Evolutionary conservation across 106 monocot genomes (phyloP).

Genomic region (Cymbidium sinense): DNA sequence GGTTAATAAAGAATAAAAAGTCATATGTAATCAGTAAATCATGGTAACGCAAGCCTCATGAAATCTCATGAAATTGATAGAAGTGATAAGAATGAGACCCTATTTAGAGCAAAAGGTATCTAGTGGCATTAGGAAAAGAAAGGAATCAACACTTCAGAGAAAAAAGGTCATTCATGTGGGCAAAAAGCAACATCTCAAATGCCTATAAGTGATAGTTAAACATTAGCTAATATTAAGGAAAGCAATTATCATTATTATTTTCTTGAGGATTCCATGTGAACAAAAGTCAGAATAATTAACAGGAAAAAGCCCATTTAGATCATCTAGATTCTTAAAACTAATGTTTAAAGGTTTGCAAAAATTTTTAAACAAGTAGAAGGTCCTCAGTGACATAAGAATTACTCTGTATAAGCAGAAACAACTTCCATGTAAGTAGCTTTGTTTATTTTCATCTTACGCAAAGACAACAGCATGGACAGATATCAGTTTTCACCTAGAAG

Average conservation of each 20-base stretch:
- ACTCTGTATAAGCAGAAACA: neutral
- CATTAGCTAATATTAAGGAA: no score
- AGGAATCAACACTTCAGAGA: neutral
- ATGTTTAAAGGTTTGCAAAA: neutral
- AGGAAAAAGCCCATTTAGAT: neutral
- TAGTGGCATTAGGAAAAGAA: neutral
- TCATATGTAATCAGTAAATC: neutral
- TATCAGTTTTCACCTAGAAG: neutral
- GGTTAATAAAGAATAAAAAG: neutral
- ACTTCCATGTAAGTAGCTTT: neutral
- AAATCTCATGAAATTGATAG: no score
- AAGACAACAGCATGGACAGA: neutral
- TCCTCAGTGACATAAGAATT: neutral
- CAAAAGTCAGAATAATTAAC: neutral
- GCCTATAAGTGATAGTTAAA: neutral
- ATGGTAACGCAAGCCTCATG: no score
- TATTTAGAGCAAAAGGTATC: neutral
- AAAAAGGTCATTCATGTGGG: neutral
- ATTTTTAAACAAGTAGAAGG: neutral
- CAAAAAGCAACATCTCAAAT: neutral
- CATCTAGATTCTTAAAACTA: neutral
- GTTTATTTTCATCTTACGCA: neutral
- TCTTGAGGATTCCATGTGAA: neutral
- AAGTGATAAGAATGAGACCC: no score
- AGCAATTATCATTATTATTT: neutral